phyloP scores from a whole-genome alignment of 176 grass and related monocot genomes.

The Oryza coarctata region DNA sequence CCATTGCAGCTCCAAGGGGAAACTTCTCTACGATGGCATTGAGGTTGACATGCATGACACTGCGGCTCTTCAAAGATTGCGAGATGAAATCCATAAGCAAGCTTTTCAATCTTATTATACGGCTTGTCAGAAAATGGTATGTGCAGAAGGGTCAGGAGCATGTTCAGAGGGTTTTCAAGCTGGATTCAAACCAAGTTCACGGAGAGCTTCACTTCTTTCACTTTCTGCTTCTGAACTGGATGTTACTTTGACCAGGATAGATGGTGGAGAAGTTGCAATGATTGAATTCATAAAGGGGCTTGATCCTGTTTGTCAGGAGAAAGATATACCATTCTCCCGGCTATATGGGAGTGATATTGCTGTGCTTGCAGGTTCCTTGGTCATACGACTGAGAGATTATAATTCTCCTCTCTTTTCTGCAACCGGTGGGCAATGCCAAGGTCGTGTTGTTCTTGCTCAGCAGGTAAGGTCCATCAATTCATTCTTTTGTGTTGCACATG shows the following conservation, averaged over 20 bases:
- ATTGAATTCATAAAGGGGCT: slow-evolving; percentile 87
- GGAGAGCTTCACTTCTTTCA: slow-evolving; percentile 90
- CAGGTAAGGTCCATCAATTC: slow-evolving; percentile 58
- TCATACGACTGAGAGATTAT: slow-evolving; percentile 91
- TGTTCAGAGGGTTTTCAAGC: slow-evolving; percentile 83
- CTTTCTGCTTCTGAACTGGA: slow-evolving; percentile 88
- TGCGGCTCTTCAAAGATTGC: slow-evolving; percentile 53
- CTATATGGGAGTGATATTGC: slow-evolving; percentile 92
- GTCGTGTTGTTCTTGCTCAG: slow-evolving; percentile 90
- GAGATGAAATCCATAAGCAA: slow-evolving; percentile 89
- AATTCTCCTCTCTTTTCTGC: slow-evolving; percentile 85
- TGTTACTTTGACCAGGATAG: slow-evolving; percentile 76
- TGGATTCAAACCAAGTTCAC: slow-evolving; percentile 75
- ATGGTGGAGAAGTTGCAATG: slow-evolving; percentile 83
- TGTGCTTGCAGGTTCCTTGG: slow-evolving; percentile 78
- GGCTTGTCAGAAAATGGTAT: slow-evolving; percentile 76
- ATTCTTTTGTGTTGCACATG: background rate
- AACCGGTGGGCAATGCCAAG: slow-evolving; percentile 71
- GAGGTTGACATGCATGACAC: slow-evolving; percentile 63
- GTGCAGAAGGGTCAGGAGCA: slow-evolving; percentile 78
- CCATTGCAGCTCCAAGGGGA: slow-evolving; percentile 47
- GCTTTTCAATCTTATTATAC: slow-evolving; percentile 82
- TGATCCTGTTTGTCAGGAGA: slow-evolving; percentile 72
- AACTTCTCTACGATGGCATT: slow-evolving; percentile 46
- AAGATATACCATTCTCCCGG: slow-evolving; percentile 91